Evolutionary conservation across 2,329 filamentous ascomycete genomes (phyloP).

Genomic region (Malbranchea cinnamomea): DNA sequence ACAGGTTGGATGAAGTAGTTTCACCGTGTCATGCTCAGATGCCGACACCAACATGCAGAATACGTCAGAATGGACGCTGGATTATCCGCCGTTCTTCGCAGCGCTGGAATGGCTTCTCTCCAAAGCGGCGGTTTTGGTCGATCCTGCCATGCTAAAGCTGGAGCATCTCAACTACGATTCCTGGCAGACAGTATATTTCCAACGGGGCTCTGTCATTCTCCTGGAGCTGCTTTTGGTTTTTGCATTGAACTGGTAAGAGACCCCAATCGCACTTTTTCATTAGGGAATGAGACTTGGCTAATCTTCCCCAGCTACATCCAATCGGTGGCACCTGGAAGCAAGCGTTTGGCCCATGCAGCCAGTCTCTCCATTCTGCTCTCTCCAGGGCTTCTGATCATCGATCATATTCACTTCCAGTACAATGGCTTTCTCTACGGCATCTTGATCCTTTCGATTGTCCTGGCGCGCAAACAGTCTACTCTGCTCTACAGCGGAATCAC

Average conservation of each 20-base stretch:
- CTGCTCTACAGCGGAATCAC: constrained; percentile 64
- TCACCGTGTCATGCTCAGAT: background rate
- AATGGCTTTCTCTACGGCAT: constrained; percentile 94
- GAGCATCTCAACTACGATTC: constrained; percentile 73
- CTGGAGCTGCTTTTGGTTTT: constrained; percentile 75
- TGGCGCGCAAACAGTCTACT: constrained; percentile 61
- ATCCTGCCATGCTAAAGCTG: constrained; percentile 68
- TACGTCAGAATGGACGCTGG: constrained; percentile 98
- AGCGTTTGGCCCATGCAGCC: constrained; percentile 65
- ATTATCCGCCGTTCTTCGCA: constrained; percentile 97
- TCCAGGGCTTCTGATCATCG: constrained; percentile 87
- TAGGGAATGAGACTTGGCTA: too few relatives aligned
- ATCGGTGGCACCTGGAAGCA: constrained; percentile 49
- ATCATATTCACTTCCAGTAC: constrained; percentile 98
- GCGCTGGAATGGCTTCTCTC: constrained; percentile 92
- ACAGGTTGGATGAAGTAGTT: background rate
- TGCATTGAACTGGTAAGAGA: constrained; percentile 56
- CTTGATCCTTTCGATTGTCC: constrained; percentile 69
- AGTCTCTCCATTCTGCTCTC: constrained; percentile 83
- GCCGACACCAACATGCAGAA: constrained; percentile 34
- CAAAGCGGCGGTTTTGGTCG: constrained; percentile 59
- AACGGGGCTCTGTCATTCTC: constrained; percentile 71
- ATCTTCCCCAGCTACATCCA: constrained; percentile 50
- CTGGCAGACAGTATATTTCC: constrained; percentile 90
- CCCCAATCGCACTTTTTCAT: constrained; percentile 3